A percentile compares a stretch with the other conserved stretches of the same genome.
These are phyloP conservation scores for Aspergillus viridinutans DNA, from an alignment of 2,329 filamentous ascomycete species.

Conservation along the genomic window DNA sequence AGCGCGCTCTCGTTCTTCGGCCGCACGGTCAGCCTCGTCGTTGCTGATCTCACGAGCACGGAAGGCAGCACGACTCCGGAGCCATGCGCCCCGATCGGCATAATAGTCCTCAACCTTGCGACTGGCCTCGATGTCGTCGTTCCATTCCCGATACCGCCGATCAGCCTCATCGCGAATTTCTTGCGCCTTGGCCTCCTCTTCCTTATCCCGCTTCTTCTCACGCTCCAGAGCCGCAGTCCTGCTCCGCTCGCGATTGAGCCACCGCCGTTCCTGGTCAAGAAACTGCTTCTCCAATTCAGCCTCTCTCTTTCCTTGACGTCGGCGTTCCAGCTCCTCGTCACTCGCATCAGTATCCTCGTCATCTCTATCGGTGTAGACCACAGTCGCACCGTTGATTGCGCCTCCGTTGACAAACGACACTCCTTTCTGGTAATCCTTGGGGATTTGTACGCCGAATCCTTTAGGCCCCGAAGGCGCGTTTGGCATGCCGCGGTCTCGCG, in stretches of 20 bases:
- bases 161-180: conserved; percentile 64
- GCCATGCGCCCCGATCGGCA: conserved; percentile 78
- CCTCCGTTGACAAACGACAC: conserved; percentile 80
- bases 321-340: conserved; percentile 76
- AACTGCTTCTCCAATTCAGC: conserved; percentile 76
- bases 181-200: conserved; percentile 64
- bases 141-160: conserved; percentile 72
- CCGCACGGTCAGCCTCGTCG: conserved; percentile 77
- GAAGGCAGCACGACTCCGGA: conserved; percentile 71
- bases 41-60: conserved; percentile 68
- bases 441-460: conserved; percentile 58
- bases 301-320: conserved; percentile 66
- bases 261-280: conserved; percentile 79
- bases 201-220: conserved; percentile 73
- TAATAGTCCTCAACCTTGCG: conserved; percentile 79
- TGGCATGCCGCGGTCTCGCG: conserved; percentile 61
- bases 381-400: conserved; percentile 55
- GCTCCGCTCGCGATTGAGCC: conserved; percentile 83
- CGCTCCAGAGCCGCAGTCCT: conserved; percentile 80
- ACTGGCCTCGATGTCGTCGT: conserved; percentile 78
- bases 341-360: conserved; percentile 85
- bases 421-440: conserved; percentile 70
- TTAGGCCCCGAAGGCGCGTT: conserved; percentile 73
- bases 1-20: conserved; percentile 70
- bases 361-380: conserved; percentile 57